Evolutionary conservation across 352 stramenopile species (phyloP), one percentile per base, ranked within the genome.

Genomic region (Phytophthora ohioensis): DNA sequence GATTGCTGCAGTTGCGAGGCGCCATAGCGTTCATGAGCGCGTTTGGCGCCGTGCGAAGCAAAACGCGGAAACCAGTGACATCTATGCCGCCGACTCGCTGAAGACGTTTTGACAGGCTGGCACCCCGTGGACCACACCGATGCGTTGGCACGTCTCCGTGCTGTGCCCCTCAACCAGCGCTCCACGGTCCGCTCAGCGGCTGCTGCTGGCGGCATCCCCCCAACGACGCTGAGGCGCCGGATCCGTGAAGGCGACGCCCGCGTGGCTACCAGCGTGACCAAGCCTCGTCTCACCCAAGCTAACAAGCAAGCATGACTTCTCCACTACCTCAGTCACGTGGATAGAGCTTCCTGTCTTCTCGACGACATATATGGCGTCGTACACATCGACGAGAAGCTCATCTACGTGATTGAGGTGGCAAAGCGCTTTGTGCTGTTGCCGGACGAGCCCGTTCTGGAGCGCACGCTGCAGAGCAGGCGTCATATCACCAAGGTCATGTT

Each of bases 331-430:
- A 35, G 34, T 6, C 62, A 63, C 45, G 49, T 72, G 3, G 57
- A 72, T 12, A 8, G n/a, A 9, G 3, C 10, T 41, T 48, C 34
- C 5, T 7, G 38, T 15, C 41, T 38, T 10, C 75, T 73, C 48
- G 35, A 75, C 46, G 34, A 54, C 1, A 75, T 77, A 56, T 64
- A 27, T 36, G 48, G 76, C 32, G 11, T 32, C 31, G 38, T 78
- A 17, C 64, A 69, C 27, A 54, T 78, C 0, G 65, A 78, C 34
- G 71, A 80, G 36, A 78, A 78, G 38, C 73, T 60, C 53, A 76
- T 82, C 36, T 80, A 71, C 12, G 1, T 82, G 17, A 61, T 58
- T 30, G 51, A 65, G 36, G 34, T 62, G 6, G 46, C 48, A 0
- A 64, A 27, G 21, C 21, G 21, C 21, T 27, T 27, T 27, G 21